Evolutionary conservation across 2,329 filamentous ascomycete species (phyloP).

Genomic region (Endocalyx cinctus): DNA sequence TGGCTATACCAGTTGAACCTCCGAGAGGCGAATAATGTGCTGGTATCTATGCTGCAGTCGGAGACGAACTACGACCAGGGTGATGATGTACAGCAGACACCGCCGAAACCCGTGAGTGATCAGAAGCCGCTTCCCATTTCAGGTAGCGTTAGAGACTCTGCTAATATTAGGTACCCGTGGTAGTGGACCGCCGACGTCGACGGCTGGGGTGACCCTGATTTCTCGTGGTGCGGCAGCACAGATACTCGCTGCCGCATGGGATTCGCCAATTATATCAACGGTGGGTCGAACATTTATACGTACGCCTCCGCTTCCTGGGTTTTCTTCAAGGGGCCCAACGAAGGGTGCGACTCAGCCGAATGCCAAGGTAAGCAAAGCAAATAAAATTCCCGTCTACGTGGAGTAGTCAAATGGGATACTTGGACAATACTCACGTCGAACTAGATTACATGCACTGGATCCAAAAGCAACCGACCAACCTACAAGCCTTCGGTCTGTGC

Average conservation of each 20-base stretch:
- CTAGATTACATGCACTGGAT: slow-evolving; percentile 37
- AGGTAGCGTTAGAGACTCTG: too few relatives aligned
- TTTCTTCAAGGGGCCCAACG: slow-evolving; percentile 38
- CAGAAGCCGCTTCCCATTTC: too few relatives aligned
- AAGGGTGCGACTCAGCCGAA: too few relatives aligned
- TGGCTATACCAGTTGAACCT: slow-evolving; percentile 56
- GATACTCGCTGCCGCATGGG: slow-evolving; percentile 40
- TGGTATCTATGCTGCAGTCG: slow-evolving; percentile 46
- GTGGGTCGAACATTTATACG: slow-evolving; percentile 35
- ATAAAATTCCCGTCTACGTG: too few relatives aligned
- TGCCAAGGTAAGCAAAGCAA: slow-evolving; percentile 27
- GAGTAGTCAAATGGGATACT: too few relatives aligned
- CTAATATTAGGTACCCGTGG: too few relatives aligned
- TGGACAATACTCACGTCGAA: slow-evolving; percentile 7
- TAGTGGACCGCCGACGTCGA: slow-evolving; percentile 31
- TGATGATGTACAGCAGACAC: slow-evolving; percentile 29
- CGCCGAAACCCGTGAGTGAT: slow-evolving; percentile 35
- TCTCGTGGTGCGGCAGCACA: slow-evolving; percentile 31
- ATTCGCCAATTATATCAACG: slow-evolving; percentile 36
- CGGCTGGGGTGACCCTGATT: slow-evolving; percentile 38
- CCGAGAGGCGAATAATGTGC: slow-evolving; percentile 42
- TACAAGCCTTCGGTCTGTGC: slow-evolving; percentile 38
- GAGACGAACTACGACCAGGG: slow-evolving; percentile 50
- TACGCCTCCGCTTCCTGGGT: slow-evolving; percentile 40
- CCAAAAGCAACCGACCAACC: slow-evolving; percentile 29